Base-by-base conservation (phyloP, 495 filamentous ascomycete species). In the Hyaloscypha hepaticicola region DNA sequence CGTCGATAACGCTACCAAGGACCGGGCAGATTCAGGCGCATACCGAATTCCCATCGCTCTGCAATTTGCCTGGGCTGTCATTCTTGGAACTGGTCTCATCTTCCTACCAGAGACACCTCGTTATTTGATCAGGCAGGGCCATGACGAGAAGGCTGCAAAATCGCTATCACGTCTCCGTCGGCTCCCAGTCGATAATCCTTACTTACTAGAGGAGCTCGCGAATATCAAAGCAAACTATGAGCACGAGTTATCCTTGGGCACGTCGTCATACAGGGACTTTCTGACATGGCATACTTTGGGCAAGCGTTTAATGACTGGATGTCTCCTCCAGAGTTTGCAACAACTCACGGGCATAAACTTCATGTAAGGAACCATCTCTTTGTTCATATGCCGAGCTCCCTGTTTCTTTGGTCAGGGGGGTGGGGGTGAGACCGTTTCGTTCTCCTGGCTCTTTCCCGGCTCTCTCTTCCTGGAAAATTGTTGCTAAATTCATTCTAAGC, bases 1-100 rank as follows among this genome's bases (percentile, higher is more conserved):
- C 64, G 87, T 92, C 55, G 85, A 91, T 78, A 88, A 94, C 67
- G 81, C 83, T 5, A 91, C 90, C 60, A 79, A 90, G 67, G 70
- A 84, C 60, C 84, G 85, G 51, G 70, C 82, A 31, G 87, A 92
- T 71, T 84, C 83, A 14, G 83, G 86, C 59, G 87, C 83, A 14
- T 96, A 94, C 78, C 87, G 91, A 19, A 95, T 95, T 63, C 92
- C 92, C 5, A 83, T 94, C 25, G 88, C 87, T 4, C 70, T 96
- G 24, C 92, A 95, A 73, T 92, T 93, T 72, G 77, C 84, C 7
- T 96, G 90, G 90, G 86, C 90, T 16, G 72, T 91, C 62, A 88
- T 94, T 66, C 81, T 96, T 55, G 85, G 84, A 8, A 70, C 72
- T 59, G 91, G 91, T 29, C 88, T 94, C 81, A 70, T 87, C 29